A percentile compares a stretch with the other conserved stretches of the same genome.
These are phyloP conservation scores for Fusarium nurragi DNA, from an alignment of 2,329 filamentous ascomycete species.

Conservation along the genomic window DNA sequence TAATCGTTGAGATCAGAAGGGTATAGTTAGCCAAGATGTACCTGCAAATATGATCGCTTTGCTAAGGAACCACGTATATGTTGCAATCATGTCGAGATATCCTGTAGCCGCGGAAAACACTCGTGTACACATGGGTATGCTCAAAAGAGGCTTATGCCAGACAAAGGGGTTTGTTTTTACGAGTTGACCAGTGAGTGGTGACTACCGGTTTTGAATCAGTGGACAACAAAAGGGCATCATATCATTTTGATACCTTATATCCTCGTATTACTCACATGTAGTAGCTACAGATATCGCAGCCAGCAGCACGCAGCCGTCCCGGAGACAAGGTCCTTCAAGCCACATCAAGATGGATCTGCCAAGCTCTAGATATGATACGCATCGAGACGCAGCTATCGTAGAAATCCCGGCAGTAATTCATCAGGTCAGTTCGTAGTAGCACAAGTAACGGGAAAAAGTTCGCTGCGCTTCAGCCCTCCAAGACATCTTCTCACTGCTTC, in stretches of 20 bases:
- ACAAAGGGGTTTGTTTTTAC: neutral
- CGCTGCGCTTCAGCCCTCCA: constrained; percentile 4
- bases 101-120: too few relatives aligned
- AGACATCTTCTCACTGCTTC: constrained; percentile 2
- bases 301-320: constrained; percentile 31
- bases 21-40: neutral
- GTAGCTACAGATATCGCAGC: constrained; percentile 4
- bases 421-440: neutral
- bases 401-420: neutral
- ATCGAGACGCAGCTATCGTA: neutral
- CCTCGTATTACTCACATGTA: constrained; percentile 20
- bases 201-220: neutral
- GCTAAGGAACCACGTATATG: neutral
- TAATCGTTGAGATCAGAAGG: neutral
- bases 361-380: constrained; percentile 1
- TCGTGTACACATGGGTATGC: neutral
- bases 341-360: constrained; percentile 19
- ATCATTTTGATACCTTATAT: constrained; percentile 8
- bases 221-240: neutral
- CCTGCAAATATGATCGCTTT: neutral
- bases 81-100: neutral
- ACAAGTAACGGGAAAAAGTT: neutral
- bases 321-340: constrained; percentile 28
- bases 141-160: neutral
- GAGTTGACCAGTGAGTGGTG: neutral